phyloP scores from a whole-genome alignment of 495 filamentous ascomycete genomes.

The Hypomontagnella monticulosa region DNA sequence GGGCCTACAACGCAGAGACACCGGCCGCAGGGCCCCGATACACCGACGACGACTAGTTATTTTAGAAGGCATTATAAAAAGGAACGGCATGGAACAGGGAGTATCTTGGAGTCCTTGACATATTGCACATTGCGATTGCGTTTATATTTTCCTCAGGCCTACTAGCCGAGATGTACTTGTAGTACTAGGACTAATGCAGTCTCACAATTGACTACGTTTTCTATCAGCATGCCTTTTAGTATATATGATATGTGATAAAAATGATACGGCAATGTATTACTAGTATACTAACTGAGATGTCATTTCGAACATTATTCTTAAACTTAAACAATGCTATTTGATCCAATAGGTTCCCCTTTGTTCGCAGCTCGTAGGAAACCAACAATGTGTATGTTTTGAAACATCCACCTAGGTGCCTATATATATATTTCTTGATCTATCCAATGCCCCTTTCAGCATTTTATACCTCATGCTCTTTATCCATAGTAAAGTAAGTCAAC shows the following conservation, averaged over 20 bases:
- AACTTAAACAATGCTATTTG: too few species aligned
- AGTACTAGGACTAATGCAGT: conserved; percentile 17
- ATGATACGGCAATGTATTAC: too few species aligned
- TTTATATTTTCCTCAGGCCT: background rate
- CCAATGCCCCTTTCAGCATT: too few species aligned
- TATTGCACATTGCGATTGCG: background rate
- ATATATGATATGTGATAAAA: background rate
- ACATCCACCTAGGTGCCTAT: too few species aligned
- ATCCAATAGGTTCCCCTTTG: too few species aligned
- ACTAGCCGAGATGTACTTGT: conserved; percentile 2
- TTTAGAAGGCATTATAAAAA: conserved; percentile 7
- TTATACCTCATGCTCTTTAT: too few species aligned
- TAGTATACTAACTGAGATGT: too few species aligned
- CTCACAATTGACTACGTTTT: background rate
- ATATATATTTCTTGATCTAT: too few species aligned
- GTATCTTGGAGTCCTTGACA: conserved; percentile 20
- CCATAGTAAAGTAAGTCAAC: too few species aligned
- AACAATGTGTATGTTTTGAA: too few species aligned
- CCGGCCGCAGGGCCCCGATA: conserved; percentile 74
- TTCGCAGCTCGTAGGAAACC: too few species aligned
- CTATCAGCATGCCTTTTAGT: background rate
- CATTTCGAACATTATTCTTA: too few species aligned
- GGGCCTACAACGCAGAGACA: conserved; percentile 76
- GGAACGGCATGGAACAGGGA: conserved; percentile 16
- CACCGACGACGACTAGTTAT: conserved; percentile 57